Evolutionary conservation across 2,329 filamentous ascomycete species (phyloP), one percentile per base, ranked within the genome.

Genomic region (Berkeleyomyces rouxiae): DNA sequence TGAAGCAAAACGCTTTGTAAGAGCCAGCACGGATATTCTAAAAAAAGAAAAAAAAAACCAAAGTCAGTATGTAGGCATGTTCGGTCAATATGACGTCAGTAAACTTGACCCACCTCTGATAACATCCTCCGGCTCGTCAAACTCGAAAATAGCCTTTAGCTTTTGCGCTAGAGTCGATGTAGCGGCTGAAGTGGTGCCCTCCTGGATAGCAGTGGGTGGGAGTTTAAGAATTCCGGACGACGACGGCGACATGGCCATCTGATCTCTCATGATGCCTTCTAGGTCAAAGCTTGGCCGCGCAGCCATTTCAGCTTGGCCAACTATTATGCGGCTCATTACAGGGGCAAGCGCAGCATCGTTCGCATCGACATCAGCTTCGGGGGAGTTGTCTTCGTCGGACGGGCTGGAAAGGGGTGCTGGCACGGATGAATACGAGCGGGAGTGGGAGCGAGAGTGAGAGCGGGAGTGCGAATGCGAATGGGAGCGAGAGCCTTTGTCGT

Each of bases 11-110:
- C 90, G 70, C 87, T 96, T 71, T 96, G 90, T 42, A 97, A 76
- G 46, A 97, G 76, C 85, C 90, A 96, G 74, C 92, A 97, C 7
- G 90, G 88, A 71, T 95, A 96, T 76, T 97, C 92, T 83, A 72
- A 58, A 4, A 39, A 6, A 31, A 23, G 23, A 23, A 23, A 23
- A 23, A 23, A 23, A 23, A 23, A 23, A 1, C 23, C 23, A 23
- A 23, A 64, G 70, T 65, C 67, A 66, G 59, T 46, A 46, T 23
- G 23, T 23, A 23, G 23, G 23, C 23, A 23, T 49, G 36, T 57
- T 37, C 9, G 39, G 23, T 3, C 23, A 23, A 23, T 16, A 61
- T 61, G 60, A 61, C 60, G 60, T 61, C 60, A 61, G 55, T 43
- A 13, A 58, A 66, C 37, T 44, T 10, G 62, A 61, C 72, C 61